Base-by-base conservation (phyloP, 371 early-diverging fungal genomes). In the Circinella umbellata region DNA sequence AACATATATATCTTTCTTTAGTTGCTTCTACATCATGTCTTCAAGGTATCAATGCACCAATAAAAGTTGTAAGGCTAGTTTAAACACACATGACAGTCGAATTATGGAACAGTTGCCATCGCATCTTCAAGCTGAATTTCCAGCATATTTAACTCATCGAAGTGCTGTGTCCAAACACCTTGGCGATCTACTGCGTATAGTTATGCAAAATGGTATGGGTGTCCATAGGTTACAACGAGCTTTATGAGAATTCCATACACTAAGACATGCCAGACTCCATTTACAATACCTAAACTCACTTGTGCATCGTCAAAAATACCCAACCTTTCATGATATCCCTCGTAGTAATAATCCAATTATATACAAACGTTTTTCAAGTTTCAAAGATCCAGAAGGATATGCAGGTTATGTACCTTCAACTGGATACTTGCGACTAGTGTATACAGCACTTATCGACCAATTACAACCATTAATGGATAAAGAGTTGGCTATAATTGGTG, bases 11-110 rank as follows among this genome's bases (percentile, higher is more conserved):
- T 15, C 15, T 51, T 4, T 7, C 15, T 48, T 14, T 17, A 69
- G 67, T 10, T 67, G 69, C 34, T 73, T 67, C 27, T 73, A 73
- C 42, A 59, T 69, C 49, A 73, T 67, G 64, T 73, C 73, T 38
- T 37, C 64, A 34, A 20, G 67, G 36, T 69, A 69, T 20, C 14
- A 53, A 39, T 67, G 65, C 49, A 47, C 15, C 37, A 37, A 18
- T 13, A 8, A 18, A 13, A 34, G 20, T 9, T 73, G 73, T 63
- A 38, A 3, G 35, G n/a, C 38, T 39, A 37, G 67, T 13, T 8
- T 38, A 18, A 67, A 68, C 62, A 57, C 42, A 3, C 47, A 62
- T 38, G 69, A 63, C 20, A 35, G 53, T 4, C 53, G 54, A 15
- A 6, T 69, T 0, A 46, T 72, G 11, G n/a, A 59, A 14, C 69